A percentile compares a stretch with the other conserved stretches of the same genome.
Evolutionary conservation across 345 rosid species (phyloP).

Genomic region (Acer yangbiense): DNA sequence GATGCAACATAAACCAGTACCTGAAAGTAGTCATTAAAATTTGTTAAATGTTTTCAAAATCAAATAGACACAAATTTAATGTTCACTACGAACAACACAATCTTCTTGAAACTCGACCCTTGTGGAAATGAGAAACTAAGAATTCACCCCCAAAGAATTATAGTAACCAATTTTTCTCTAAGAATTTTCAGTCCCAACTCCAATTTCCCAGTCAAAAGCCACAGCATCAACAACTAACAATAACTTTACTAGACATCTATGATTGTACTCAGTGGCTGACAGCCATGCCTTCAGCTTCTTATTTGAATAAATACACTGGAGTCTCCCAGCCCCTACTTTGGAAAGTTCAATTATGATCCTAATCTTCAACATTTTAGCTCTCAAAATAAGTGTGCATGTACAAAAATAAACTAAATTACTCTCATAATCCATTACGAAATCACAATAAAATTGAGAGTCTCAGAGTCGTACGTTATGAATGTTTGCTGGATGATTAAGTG

Average conservation of each 20-base stretch:
- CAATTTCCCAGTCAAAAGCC: neutral
- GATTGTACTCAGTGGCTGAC: neutral
- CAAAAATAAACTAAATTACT: neutral
- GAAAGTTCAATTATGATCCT: neutral
- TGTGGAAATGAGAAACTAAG: neutral
- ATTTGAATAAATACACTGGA: neutral
- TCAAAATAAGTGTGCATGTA: neutral
- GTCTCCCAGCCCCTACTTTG: neutral
- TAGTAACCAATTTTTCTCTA: neutral
- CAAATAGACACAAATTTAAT: neutral
- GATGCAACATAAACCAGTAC: conserved; percentile 65
- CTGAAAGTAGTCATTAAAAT: conserved; percentile 31
- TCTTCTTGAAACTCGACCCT: neutral
- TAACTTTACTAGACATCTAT: neutral
- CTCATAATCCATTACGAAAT: neutral
- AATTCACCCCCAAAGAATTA: neutral
- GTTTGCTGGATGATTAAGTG: conserved; percentile 89
- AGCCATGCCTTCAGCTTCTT: neutral
- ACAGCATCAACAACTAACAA: neutral
- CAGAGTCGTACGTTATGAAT: conserved; percentile 54
- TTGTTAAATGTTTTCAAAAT: neutral
- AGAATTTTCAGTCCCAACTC: neutral
- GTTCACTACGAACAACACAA: neutral
- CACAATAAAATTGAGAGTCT: neutral
- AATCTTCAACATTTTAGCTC: neutral